Evolutionary conservation across 2,329 filamentous ascomycete genomes (phyloP), one percentile per base, ranked within the genome.

Genomic region (Trichoderma pleuroti): DNA sequence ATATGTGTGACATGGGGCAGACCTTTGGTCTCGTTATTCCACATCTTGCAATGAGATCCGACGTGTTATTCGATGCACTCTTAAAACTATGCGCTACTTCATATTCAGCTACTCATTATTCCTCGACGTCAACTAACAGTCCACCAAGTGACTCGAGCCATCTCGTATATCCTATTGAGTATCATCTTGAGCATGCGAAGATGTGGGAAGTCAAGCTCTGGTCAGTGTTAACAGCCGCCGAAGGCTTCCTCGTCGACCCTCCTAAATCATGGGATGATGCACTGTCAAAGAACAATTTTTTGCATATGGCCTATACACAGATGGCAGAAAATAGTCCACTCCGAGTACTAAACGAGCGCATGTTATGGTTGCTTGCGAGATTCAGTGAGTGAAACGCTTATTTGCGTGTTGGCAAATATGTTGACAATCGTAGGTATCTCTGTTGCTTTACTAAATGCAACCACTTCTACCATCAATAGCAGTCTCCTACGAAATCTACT

Each of bases 21-120:
- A 59, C 64, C 1, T 59, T 67, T 67, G 64, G 64, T 24, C 64
- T 67, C 12, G 52, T 46, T 11, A 26, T 67, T 46, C 64, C 64
- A 9, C 64, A 59, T 67, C 34, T 67, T 11, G 49, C 52, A 32
- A 67, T 42, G 64, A 67, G 64, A 39, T 67, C 64, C 11, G 34
- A 59, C 9, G 10, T 59, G 52, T 59, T 28, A 59, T 67, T 67
- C 11, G 34, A 67, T 24, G 64, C 64, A 24, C 52, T 67, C 12
- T 18, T 67, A 8, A 30, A 59, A 3, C 16, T 67, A 39, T 67
- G 64, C n/a, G 36, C 52, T 14, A 30, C 52, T 24, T 67, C 64
- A 5, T 46, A 67, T 7, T 36, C 36, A 10, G 28, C 18, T 12
- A 21, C 16, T 24, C 5, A 18, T 18, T 5, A 8, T 11, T 26